Evolutionary conservation across 2,329 filamentous ascomycete species (phyloP), one percentile per base, ranked within the genome.

Genomic region (Penicillium sp.): DNA sequence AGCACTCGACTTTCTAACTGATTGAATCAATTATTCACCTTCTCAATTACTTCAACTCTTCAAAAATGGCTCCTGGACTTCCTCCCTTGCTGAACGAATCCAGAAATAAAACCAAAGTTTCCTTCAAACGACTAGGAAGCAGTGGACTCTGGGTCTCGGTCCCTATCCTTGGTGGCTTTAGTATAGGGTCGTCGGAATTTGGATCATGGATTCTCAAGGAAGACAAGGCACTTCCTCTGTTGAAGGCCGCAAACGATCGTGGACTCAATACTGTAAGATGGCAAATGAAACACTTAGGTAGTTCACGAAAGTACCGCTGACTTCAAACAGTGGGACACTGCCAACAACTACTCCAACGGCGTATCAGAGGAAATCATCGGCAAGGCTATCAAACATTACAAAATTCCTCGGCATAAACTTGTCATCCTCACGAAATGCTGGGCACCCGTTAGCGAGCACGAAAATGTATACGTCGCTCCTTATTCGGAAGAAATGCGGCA

Each of bases 331-430:
- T 76, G 72, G 72, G 74, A 76, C 47, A 76, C 74, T 56, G 66
- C 65, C 59, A 68, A 84, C 67, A 81, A 70, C 69, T 88, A 88
- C 74, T 85, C 82, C 58, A 86, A 86, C 63, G 85, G 86, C 26
- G 76, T 74, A 0, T 84, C 81, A 4, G 86, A 88, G 69, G 75
- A 78, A 51, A 82, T 87, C 38, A 70, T 73, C 37, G 85, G 81
- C 61, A 86, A 86, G 69, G 85, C 85, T 0, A 82, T 89, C 70
- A 84, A 86, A 71, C 82, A 87, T 65, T 86, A 84, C 75, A 76
- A 81, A 19, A 81, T 88, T 19, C 85, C 85, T 0, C 80, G 86
- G 24, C 73, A 86, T 35, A 86, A 86, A 66, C 70, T 88, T 5
- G 79, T 86, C 58, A 82, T 89, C 45, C 73, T 87, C 58, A 84